These are phyloP conservation scores for Penicillium oxalicum DNA, from an alignment of 2,329 filamentous ascomycete genomes.

Conservation along the genomic window DNA sequence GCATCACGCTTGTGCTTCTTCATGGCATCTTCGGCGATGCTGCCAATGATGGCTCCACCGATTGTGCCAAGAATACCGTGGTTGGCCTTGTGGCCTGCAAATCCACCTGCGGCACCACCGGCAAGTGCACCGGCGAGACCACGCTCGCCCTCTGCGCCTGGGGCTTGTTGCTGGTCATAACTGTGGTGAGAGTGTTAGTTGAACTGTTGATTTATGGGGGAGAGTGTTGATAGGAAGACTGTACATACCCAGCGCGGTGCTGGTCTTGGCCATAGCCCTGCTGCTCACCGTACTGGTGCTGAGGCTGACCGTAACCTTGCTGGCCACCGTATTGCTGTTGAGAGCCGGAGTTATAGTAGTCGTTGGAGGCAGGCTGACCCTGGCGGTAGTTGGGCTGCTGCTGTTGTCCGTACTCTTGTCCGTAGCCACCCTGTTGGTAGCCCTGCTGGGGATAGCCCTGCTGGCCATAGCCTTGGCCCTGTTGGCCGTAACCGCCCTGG, in stretches of 20 bases:
- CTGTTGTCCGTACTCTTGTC: slow-evolving; percentile 25
- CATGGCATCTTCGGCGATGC: slow-evolving; percentile 40
- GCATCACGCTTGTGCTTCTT: slow-evolving; percentile 41
- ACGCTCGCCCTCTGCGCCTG: slow-evolving; percentile 41
- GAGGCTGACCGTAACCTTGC: slow-evolving; percentile 25
- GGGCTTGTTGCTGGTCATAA: slow-evolving; percentile 25
- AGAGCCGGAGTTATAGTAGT: slow-evolving; percentile 13
- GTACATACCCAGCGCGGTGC: slow-evolving; percentile 25
- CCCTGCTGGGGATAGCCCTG: slow-evolving; percentile 18
- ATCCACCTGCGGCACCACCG: slow-evolving; percentile 44
- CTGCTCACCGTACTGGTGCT: slow-evolving; percentile 16
- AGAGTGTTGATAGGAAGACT: not conserved
- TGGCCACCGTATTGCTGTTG: slow-evolving; percentile 13
- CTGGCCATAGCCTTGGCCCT: slow-evolving; percentile 17
- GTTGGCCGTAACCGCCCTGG: slow-evolving; percentile 19
- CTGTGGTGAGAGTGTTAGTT: slow-evolving; percentile 15
- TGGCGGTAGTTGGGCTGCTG: slow-evolving; percentile 20
- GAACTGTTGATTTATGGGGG: not conserved
- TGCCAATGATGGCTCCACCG: slow-evolving; percentile 44
- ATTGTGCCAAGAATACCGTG: slow-evolving; percentile 46
- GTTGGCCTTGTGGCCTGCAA: slow-evolving; percentile 42
- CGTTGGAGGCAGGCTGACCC: slow-evolving; percentile 7
- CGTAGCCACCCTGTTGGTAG: slow-evolving; percentile 21
- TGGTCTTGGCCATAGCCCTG: slow-evolving; percentile 25
- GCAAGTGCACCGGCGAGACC: slow-evolving; percentile 44